Evolutionary conservation across 768 basidiomycete species (phyloP), one percentile per base, ranked within the genome.

Genomic region (Leucosporidium yakuticum): DNA sequence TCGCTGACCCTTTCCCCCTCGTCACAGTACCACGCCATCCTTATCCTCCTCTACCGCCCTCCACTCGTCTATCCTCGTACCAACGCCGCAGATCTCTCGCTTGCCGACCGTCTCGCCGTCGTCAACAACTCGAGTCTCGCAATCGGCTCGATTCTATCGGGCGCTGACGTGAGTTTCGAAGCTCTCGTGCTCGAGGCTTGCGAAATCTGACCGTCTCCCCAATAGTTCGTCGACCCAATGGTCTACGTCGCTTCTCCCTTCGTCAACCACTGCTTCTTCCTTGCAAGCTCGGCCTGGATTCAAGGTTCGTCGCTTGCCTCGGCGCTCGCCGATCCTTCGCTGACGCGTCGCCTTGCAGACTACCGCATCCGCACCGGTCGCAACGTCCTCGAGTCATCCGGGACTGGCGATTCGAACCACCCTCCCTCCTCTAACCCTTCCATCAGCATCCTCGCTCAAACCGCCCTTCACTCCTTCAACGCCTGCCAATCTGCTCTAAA

Each of bases 261-360:
- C 47, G 71, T 72, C 17, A 76, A 75, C 49, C 74, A 76, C 56
- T 64, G 69, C 19, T 74, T 76, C 63, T 76, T 63, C 64, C 73
- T 75, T 0, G 71, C 74, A 17, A 71, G 27, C 2, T 55, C 50
- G 15, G 31, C 61, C 17, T 62, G 61, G 61, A 62, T 51, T 36
- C 51, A 62, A 54, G 61, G 61, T 53, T 2, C 17, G 61, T 23
- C 20, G 6, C 4, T 53, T 12, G 2, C 32, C 6, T 2, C 32
- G 15, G 4, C 15, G 3, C 32, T 29, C 49, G 4, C 6, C 49
- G 17, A 11, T 0, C 8, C 1, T 19, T 23, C 4, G 27, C 53
- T 27, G 53, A 55, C 53, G 4, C 50, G 25, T 19, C 27, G 1
- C 53, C 53, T 14, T 50, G 11, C 32, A 62, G 61, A 62, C 17